phyloP scores from a whole-genome alignment of 73 alveolate genomes.

The Paramecium octaurelia region DNA sequence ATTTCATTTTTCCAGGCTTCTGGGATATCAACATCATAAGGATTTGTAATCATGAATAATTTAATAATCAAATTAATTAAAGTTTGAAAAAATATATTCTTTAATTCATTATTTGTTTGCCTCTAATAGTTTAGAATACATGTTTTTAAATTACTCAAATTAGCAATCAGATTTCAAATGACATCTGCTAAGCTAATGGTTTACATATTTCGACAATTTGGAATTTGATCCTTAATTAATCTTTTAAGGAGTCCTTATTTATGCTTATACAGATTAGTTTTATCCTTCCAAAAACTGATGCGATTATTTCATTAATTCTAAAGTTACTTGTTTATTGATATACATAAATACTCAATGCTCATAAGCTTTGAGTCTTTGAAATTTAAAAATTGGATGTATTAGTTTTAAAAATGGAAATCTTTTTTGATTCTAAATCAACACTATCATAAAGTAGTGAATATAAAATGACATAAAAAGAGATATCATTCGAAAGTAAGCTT shows the following conservation, averaged over 20 bases:
- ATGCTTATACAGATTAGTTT: neutral
- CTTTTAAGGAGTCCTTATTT: neutral
- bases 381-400: neutral
- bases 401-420: neutral
- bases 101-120: too few species aligned
- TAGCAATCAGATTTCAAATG: neutral
- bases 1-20: conserved; percentile 50
- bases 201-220: too few species aligned
- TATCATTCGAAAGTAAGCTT: neutral
- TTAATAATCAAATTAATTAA: neutral
- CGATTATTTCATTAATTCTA: neutral
- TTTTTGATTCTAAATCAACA: neutral
- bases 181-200: too few species aligned
- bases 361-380: neutral
- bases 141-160: too few species aligned
- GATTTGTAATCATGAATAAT: neutral
- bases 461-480: neutral
- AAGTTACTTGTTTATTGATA: neutral
- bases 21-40: neutral
- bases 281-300: neutral
- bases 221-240: too few species aligned
- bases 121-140: neutral
- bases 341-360: neutral
- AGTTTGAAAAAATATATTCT: neutral
- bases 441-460: neutral